phyloP scores from a whole-genome alignment of 2,329 filamentous ascomycete species.

The Cladophialophora yegresii region DNA sequence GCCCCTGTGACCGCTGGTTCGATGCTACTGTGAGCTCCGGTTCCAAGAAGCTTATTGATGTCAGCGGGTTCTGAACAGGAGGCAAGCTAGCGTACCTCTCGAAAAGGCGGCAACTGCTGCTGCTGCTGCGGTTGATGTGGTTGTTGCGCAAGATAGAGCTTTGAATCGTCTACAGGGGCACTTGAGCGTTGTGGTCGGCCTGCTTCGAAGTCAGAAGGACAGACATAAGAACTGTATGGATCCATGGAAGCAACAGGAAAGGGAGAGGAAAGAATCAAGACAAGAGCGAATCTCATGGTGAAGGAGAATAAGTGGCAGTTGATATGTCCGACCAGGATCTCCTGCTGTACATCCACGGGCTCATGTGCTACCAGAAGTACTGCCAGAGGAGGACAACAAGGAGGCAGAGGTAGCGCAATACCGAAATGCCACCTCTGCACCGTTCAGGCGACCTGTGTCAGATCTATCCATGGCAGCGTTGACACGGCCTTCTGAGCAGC shows the following conservation, averaged over 20 bases:
- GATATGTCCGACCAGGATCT: constrained; percentile 28
- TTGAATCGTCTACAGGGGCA: constrained; percentile 5
- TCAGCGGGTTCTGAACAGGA: not conserved
- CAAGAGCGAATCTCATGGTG: constrained; percentile 9
- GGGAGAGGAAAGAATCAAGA: constrained; percentile 5
- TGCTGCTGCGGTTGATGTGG: constrained; percentile 28
- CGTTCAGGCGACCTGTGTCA: constrained; percentile 26
- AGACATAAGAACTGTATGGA: constrained; percentile 26
- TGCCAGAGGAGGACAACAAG: constrained; percentile 23
- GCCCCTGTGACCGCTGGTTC: constrained; percentile 5
- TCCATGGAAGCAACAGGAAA: constrained; percentile 24
- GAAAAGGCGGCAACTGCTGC: constrained; percentile 27
- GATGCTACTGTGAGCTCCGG: not conserved
- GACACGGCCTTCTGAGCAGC: constrained; percentile 23
- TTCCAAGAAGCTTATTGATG: constrained; percentile 9
- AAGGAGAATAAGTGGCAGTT: constrained; percentile 19
- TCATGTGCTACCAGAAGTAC: constrained; percentile 27
- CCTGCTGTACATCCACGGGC: constrained; percentile 27
- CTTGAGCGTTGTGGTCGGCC: constrained; percentile 17
- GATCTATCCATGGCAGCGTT: constrained; percentile 28
- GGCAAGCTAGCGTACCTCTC: constrained; percentile 21
- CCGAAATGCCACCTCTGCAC: constrained; percentile 30
- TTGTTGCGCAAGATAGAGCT: constrained; percentile 18
- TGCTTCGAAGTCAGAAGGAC: constrained; percentile 24
- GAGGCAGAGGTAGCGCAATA: constrained; percentile 26